A percentile compares a stretch with the other conserved stretches of the same genome.
These are phyloP conservation scores for Leccinellum luteum DNA, from an alignment of 768 basidiomycete genomes.

Conservation along the genomic window DNA sequence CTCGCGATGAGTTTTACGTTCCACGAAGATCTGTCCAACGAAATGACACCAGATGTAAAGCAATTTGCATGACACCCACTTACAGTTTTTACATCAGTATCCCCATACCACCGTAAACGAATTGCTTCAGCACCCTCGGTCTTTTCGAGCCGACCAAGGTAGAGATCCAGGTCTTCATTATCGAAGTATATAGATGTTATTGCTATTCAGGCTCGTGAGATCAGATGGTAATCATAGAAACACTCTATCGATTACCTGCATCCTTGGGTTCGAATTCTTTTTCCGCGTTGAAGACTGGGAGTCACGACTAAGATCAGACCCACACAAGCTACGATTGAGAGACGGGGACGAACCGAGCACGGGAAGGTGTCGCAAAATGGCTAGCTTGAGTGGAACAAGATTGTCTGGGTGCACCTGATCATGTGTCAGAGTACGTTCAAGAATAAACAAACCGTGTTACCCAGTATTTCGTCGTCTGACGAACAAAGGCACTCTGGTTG, in stretches of 20 bases:
- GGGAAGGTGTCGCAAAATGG: conserved; percentile 88
- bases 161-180: conserved; percentile 92
- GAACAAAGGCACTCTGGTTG: conserved; percentile 93
- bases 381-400: conserved; percentile 87
- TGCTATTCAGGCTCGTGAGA: conserved; percentile 43
- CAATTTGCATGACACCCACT: conserved; percentile 21
- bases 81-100: conserved; percentile 75
- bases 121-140: conserved; percentile 98
- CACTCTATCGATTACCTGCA: conserved; percentile 46
- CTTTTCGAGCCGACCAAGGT: conserved; percentile 95
- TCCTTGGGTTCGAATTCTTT: conserved; percentile 90
- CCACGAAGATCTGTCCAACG: conserved; percentile 67
- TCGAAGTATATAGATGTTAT: conserved; percentile 98
- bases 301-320: conserved; percentile 8
- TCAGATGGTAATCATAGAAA: background rate
- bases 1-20: conserved; percentile 91
- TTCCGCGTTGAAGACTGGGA: conserved; percentile 83
- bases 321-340: background rate
- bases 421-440: conserved; percentile 2
- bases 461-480: conserved; percentile 99
- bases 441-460: conserved; percentile 39
- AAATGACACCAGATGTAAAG: background rate
- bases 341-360: conserved; percentile 68
- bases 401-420: conserved; percentile 85
- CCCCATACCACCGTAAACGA: conserved; percentile 96